phyloP scores from a whole-genome alignment of 306 rosid genomes.

The apple (Malus domestica) region DNA sequence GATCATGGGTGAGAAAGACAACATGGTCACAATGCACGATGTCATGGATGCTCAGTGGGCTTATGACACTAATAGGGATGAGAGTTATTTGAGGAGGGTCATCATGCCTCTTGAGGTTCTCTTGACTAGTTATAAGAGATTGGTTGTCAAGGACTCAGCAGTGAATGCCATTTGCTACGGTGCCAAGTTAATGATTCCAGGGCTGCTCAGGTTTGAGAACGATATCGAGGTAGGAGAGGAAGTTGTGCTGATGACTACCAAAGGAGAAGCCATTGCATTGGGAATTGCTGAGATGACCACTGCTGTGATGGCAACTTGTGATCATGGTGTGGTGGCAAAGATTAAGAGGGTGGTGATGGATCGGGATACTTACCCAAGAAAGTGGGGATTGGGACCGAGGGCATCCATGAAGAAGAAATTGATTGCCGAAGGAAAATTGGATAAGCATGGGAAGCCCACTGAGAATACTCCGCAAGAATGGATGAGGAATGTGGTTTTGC shows the following conservation, averaged over 20 bases:
- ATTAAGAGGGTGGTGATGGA: constrained; percentile 92
- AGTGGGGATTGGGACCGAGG: constrained; percentile 82
- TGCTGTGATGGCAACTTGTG: constrained; percentile 82
- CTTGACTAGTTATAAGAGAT: constrained; percentile 69
- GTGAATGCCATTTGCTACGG: constrained; percentile 88
- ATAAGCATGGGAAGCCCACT: constrained; percentile 74
- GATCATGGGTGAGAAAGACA: constrained; percentile 77
- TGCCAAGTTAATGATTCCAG: constrained; percentile 81
- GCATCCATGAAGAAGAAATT: constrained; percentile 76
- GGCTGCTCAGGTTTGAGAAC: constrained; percentile 72
- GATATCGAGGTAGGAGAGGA: constrained; percentile 79
- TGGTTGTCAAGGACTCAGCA: constrained; percentile 82
- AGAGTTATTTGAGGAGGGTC: constrained; percentile 69
- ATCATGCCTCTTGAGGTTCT: constrained; percentile 72
- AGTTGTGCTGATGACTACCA: constrained; percentile 75
- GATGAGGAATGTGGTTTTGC: constrained; percentile 55
- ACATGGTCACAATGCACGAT: constrained; percentile 87
- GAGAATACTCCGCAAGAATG: constrained; percentile 62
- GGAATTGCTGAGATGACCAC: constrained; percentile 91
- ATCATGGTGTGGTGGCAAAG: constrained; percentile 78
- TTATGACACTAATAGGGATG: constrained; percentile 59
- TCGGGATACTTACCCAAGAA: constrained; percentile 77
- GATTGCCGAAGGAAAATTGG: constrained; percentile 58
- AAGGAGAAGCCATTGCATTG: constrained; percentile 76
- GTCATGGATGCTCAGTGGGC: constrained; percentile 86